phyloP scores from a whole-genome alignment of 2,329 filamentous ascomycete species.

The Fusarium solani-melongenae region DNA sequence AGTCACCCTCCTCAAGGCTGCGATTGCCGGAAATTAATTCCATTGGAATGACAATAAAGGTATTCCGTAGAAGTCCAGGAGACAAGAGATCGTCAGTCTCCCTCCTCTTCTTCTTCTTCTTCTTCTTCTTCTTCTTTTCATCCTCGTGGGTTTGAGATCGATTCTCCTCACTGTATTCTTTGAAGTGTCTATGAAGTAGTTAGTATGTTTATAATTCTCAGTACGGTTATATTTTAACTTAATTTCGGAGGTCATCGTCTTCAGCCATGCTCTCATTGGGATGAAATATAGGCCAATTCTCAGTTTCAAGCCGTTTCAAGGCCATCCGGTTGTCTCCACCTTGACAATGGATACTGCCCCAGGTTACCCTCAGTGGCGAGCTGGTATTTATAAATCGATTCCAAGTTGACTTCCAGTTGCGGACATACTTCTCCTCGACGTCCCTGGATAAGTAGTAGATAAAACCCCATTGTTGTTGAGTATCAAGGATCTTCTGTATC shows the following conservation, averaged over 20 bases:
- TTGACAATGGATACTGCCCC: conserved; percentile 7
- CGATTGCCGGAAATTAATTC: conserved; percentile 14
- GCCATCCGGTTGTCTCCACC: neutral
- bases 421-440: conserved; percentile 2
- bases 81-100: neutral
- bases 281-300: conserved; percentile 26
- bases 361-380: neutral
- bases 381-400: neutral
- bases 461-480: conserved; percentile 21
- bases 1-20: neutral
- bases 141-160: conserved; percentile 11
- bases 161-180: conserved; percentile 7
- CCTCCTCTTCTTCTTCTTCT: neutral
- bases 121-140: conserved; percentile 5
- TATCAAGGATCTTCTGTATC: conserved; percentile 17
- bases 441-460: conserved; percentile 28
- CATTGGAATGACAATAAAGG: conserved; percentile 23
- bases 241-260: conserved; percentile 21
- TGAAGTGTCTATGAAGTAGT: conserved; percentile 27
- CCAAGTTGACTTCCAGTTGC: conserved; percentile 14
- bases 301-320: neutral
- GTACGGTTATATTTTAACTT: neutral
- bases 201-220: neutral
- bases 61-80: conserved; percentile 22
- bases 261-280: conserved; percentile 9